Base-by-base conservation (phyloP, 129 eudicot genomes). In the Centaurea solstitialis region DNA sequence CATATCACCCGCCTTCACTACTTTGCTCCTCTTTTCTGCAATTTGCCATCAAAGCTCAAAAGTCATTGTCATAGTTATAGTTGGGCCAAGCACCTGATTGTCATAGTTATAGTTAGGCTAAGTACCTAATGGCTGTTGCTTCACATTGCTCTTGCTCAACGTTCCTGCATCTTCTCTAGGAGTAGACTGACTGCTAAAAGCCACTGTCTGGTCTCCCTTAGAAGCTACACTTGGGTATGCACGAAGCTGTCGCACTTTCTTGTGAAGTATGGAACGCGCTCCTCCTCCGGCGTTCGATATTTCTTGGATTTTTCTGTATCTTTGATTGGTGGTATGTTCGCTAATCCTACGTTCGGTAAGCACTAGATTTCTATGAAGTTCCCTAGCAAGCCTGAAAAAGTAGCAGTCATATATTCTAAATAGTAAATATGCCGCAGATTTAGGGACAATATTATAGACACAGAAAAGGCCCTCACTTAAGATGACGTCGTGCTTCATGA, bases 211-310 rank as follows among this genome's bases (percentile, higher is more conserved):
- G 57, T 80, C 79, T 53, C 70, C 62, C 68, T 73, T 82, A 30
- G 87, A 57, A 18, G 81, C 64, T 78, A 66, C 70, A 53, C 69
- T 72, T 40, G 84, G 82, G 72, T 82, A 70, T 73, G 91, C 86
- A 72, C 98, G 94, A 69, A 74, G 74, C 74, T 86, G 85, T 33
- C 92, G 83, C 82, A 83, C 80, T 81, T 86, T 92, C 79, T 80
- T 88, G 83, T 92, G 97, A 78, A 95, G 90, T 15, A 68, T 79
- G 24, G 98, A 95, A 38, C 98, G 97, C 9, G 99, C 98, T 28
- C 74, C 79, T 66, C 92, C 88, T 41, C 92, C 98, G 23, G 81
- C 78, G 74, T 91, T 81, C 7, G 87, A 85, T 81, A 95, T 82
- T 88, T 95, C 86, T 89, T 88, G 94, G 78, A 82, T 24, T 83